Evolutionary conservation across 441 rosid genomes (phyloP).

Genomic region (Rhodomyrtus psidioides): DNA sequence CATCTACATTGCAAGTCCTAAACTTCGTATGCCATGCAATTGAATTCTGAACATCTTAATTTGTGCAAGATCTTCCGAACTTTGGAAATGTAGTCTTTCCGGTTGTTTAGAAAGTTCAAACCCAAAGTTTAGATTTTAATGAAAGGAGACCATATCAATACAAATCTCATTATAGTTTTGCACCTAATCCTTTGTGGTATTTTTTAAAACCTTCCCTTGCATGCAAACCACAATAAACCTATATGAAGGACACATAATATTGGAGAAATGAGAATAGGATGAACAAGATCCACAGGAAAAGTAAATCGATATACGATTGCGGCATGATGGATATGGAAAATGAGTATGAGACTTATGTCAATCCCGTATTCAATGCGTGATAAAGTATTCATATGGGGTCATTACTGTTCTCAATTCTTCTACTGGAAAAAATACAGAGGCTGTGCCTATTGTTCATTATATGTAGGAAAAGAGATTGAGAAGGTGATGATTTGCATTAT

Average conservation of each 20-base stretch:
- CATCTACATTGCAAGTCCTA: neutral
- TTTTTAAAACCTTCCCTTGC: neutral
- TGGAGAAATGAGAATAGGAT: neutral
- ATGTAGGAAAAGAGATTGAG: neutral
- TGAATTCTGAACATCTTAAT: neutral
- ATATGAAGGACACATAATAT: neutral
- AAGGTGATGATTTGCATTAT: neutral
- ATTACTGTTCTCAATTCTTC: too few species aligned
- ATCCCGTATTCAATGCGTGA: too few species aligned
- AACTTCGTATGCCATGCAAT: neutral
- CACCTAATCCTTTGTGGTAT: neutral
- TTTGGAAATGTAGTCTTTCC: neutral
- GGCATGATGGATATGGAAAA: neutral
- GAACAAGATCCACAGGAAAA: neutral
- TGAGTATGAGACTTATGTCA: neutral
- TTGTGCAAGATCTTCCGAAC: neutral
- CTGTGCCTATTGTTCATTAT: neutral
- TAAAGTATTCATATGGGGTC: too few species aligned
- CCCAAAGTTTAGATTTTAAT: neutral
- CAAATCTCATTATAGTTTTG: neutral
- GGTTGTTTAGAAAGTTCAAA: neutral
- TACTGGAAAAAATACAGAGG: neutral
- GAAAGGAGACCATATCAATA: neutral
- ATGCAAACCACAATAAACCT: neutral
- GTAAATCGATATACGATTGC: neutral